A percentile compares a stretch with the other conserved stretches of the same genome.
phyloP scores from a whole-genome alignment of 176 grass and related monocot genomes.

The Puya raimondii region DNA sequence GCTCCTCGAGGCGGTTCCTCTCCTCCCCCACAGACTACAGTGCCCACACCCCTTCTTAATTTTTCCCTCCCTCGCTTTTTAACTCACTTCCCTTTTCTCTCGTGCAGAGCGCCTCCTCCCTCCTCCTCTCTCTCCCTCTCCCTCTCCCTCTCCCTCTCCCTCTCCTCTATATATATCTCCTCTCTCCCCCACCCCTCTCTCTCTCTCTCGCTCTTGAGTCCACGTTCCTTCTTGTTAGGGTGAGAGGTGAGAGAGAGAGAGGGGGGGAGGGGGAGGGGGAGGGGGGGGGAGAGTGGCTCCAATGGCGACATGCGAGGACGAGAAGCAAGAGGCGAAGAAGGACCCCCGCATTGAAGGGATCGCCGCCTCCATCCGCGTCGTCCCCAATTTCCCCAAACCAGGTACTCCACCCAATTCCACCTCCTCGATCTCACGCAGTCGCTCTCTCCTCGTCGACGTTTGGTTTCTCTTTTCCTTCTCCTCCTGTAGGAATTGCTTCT shows the following conservation, averaged over 20 bases:
- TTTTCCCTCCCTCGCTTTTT: not conserved
- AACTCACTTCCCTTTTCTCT: conserved; percentile 3
- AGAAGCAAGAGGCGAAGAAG: conserved; percentile 7
- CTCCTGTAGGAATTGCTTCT: not conserved
- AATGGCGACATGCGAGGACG: not conserved
- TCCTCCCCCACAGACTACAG: too few species aligned
- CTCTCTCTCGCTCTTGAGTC: not conserved
- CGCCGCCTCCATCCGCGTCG: conserved; percentile 75
- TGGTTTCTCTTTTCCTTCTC: not conserved
- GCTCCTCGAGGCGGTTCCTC: not conserved
- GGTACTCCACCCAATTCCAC: conserved; percentile 17
- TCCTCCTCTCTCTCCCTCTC: not conserved
- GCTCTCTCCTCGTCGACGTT: not conserved
- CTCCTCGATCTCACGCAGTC: not conserved
- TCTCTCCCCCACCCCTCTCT: not conserved
- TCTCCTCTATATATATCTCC: not conserved
- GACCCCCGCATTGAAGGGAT: conserved; percentile 80
- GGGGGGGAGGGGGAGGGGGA: not conserved
- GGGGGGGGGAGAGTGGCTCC: conserved; percentile 19
- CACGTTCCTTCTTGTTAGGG: not conserved
- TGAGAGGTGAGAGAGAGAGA: not conserved
- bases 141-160: not conserved
- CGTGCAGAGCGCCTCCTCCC: conserved; percentile 3
- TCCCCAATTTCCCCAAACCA: conserved; percentile 92
- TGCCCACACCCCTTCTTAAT: not conserved